phyloP scores from a whole-genome alignment of 2,329 filamentous ascomycete species.

The Colletotrichum spaethianum region DNA sequence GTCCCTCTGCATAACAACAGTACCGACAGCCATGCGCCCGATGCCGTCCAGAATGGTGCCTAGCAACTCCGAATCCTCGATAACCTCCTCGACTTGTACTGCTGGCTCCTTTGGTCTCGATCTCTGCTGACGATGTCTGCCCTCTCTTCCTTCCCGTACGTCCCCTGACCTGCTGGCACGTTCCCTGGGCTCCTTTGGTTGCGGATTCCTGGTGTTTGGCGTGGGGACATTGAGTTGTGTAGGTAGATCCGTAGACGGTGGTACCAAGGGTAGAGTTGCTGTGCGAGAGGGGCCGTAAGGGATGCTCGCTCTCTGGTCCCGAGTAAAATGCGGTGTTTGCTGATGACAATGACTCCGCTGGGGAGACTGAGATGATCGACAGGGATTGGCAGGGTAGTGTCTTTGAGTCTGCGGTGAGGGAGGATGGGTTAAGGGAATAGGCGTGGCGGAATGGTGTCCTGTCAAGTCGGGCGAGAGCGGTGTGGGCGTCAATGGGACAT shows the following conservation, averaged over 20 bases:
- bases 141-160: not conserved
- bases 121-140: constrained; percentile 1
- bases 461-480: not conserved
- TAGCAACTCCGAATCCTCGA: constrained; percentile 51
- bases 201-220: not conserved
- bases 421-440: not conserved
- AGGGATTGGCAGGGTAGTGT: not conserved
- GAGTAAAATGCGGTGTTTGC: not conserved
- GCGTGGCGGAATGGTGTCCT: not conserved
- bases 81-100: not conserved
- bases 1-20: constrained; percentile 52
- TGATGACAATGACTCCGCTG: not conserved
- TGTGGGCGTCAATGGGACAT: not conserved
- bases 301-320: not conserved
- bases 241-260: not conserved
- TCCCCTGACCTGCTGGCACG: not conserved
- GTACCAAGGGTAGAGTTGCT: not conserved
- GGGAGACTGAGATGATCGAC: not conserved
- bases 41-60: constrained; percentile 55
- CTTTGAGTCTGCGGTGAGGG: constrained; percentile 13
- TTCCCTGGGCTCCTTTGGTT: not conserved
- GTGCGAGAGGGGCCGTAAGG: not conserved
- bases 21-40: constrained; percentile 48
- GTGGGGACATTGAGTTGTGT: not conserved
- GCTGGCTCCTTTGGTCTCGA: not conserved